Evolutionary conservation across 768 basidiomycete genomes (phyloP).

Genomic region (Boletus insuetus): DNA sequence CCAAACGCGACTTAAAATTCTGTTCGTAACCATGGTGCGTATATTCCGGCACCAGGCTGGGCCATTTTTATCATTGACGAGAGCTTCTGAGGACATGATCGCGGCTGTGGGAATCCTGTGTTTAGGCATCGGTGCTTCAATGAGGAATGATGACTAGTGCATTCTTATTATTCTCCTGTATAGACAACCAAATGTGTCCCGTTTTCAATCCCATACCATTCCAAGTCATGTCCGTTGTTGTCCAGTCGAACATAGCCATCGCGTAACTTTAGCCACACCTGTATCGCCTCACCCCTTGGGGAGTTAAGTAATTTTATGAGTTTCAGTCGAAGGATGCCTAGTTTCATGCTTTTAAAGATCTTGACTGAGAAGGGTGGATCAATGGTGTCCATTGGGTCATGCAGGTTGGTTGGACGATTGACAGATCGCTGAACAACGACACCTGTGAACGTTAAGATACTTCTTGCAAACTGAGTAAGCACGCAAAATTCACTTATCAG

Average conservation of each 20-base stretch:
- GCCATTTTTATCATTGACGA: slow-evolving; percentile 6
- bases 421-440: slow-evolving; percentile 30
- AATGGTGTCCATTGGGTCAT: slow-evolving; percentile 13
- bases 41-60: not conserved
- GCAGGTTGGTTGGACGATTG: slow-evolving; percentile 21
- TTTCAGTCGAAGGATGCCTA: slow-evolving; percentile 64
- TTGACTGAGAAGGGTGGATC: slow-evolving; percentile 38
- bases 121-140: not conserved
- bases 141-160: not conserved
- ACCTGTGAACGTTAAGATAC: slow-evolving; percentile 17
- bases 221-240: slow-evolving; percentile 52
- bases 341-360: slow-evolving; percentile 66
- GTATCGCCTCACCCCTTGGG: slow-evolving; percentile 34
- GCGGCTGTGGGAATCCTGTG: slow-evolving; percentile 14
- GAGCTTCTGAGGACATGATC: slow-evolving; percentile 3
- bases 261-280: slow-evolving; percentile 56
- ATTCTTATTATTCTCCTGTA: slow-evolving; percentile 14
- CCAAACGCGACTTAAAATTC: not conserved
- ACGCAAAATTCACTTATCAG: slow-evolving; percentile 51
- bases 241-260: slow-evolving; percentile 51
- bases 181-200: slow-evolving; percentile 36
- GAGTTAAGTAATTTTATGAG: slow-evolving; percentile 45
- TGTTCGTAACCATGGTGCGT: slow-evolving; percentile 17
- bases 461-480: not conserved
- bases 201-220: slow-evolving; percentile 72